Conservation (phyloP, 805 yeast genomes). For the Lipomyces starkeyi region DNA sequence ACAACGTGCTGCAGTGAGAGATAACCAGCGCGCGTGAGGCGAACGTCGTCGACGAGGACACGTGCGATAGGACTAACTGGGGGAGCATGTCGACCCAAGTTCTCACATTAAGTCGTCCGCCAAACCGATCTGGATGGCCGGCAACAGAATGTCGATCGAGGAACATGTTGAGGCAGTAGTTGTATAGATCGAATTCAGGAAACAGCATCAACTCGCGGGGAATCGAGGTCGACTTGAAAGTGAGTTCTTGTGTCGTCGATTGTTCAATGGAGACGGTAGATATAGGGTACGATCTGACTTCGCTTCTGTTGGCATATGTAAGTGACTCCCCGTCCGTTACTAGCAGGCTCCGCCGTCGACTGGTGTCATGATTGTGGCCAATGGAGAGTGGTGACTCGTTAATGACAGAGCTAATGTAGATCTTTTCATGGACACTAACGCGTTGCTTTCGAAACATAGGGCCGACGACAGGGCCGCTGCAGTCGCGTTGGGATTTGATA, state of each 20-base stretch:
- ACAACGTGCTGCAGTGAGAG: conserved; percentile 1
- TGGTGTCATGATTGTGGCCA: conserved; percentile 1
- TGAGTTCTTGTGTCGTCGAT: not conserved
- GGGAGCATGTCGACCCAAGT: conserved; percentile 17
- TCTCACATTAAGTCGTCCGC: no score
- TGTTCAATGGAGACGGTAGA: not conserved
- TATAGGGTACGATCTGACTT: not conserved
- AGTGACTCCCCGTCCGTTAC: not conserved
- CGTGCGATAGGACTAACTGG: conserved; percentile 14
- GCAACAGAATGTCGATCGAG: not conserved
- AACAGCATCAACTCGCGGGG: conserved; percentile 13
- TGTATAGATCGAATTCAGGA: conserved; percentile 21
- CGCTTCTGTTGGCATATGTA: not conserved
- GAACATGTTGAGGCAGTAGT: conserved; percentile 13
- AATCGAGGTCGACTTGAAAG: not conserved
- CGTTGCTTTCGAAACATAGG: conserved; percentile 19
- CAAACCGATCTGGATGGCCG: no score
- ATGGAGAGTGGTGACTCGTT: not conserved
- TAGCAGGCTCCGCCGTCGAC: not conserved
- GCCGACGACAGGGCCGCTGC: conserved; percentile 25
- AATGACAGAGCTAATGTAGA: no score
- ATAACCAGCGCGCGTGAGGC: conserved; percentile 22
- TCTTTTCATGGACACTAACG: not conserved
- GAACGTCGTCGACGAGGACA: conserved; percentile 11
- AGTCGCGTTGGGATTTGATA: conserved; percentile 19